A percentile compares a stretch with the other conserved stretches of the same genome.
These are phyloP conservation scores for Cadophora gregata DNA, from an alignment of 2,329 filamentous ascomycete genomes.

Conservation along the genomic window DNA sequence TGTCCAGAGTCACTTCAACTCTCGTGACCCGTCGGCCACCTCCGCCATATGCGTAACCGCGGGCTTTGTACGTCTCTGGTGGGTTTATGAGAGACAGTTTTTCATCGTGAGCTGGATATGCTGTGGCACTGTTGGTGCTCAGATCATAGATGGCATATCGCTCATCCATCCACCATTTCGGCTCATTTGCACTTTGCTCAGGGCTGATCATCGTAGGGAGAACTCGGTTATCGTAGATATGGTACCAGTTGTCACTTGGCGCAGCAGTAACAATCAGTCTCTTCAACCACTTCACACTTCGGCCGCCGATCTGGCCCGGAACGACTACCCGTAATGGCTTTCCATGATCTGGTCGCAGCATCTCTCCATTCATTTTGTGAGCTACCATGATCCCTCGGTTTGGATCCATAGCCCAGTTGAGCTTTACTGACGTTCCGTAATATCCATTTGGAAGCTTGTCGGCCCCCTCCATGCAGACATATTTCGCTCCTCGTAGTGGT, in stretches of 20 bases:
- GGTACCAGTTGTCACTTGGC: conserved; percentile 93
- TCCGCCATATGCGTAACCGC: conserved; percentile 87
- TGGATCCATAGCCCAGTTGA: conserved; percentile 86
- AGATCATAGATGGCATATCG: conserved; percentile 93
- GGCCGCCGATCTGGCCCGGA: conserved; percentile 88
- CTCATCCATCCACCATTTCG: conserved; percentile 85
- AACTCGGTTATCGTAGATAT: conserved; percentile 92
- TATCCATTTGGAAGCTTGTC: conserved; percentile 87
- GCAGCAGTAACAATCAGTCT: conserved; percentile 76
- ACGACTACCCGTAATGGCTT: conserved; percentile 83
- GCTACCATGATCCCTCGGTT: conserved; percentile 86
- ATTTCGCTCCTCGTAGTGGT: conserved; percentile 73
- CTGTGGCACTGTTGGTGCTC: conserved; percentile 83
- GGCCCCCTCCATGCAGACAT: conserved; percentile 90
- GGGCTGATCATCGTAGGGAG: conserved; percentile 86
- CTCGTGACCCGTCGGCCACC: conserved; percentile 84
- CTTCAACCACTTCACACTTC: conserved; percentile 93
- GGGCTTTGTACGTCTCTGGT: conserved; percentile 64
- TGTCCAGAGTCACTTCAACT: conserved; percentile 83
- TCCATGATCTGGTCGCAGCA: conserved; percentile 82
- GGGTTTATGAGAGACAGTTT: conserved; percentile 57
- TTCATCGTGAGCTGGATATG: conserved; percentile 81
- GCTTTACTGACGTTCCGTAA: conserved; percentile 86
- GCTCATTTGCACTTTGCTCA: conserved; percentile 76
- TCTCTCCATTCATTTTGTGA: conserved; percentile 88